Percentiles rank a stretch among this genome's conserved stretches.
phyloP scores from a whole-genome alignment of 176 grass and related monocot genomes.

The Metroxylon sagu region DNA sequence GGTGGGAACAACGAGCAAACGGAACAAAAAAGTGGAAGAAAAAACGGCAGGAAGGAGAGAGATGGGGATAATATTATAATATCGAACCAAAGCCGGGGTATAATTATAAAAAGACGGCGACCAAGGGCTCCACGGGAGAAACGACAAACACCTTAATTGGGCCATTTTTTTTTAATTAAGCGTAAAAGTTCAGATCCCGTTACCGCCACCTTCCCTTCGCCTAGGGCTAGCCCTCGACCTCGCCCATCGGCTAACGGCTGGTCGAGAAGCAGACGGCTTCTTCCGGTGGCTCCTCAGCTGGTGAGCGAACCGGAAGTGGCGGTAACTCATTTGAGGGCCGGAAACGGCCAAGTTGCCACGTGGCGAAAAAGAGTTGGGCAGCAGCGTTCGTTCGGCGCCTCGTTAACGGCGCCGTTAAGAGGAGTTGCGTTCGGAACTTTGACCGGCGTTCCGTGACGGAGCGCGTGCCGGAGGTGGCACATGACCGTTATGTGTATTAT shows the following conservation, averaged over 20 bases:
- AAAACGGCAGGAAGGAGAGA: slow-evolving; percentile 36
- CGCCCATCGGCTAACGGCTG: too few relatives aligned
- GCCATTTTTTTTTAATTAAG: too few relatives aligned
- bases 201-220: too few relatives aligned
- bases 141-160: too few relatives aligned
- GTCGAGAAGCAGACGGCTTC: too few relatives aligned
- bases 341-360: not conserved
- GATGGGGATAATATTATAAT: slow-evolving; percentile 16
- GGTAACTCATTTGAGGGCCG: not conserved
- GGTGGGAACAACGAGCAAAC: slow-evolving; percentile 11
- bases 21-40: slow-evolving; percentile 33
- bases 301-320: slow-evolving; percentile 23
- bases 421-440: not conserved
- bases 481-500: not conserved
- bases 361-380: not conserved
- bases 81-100: too few relatives aligned
- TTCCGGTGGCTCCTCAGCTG: too few relatives aligned
- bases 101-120: too few relatives aligned
- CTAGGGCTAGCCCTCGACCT: too few relatives aligned
- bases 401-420: slow-evolving; percentile 19
- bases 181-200: too few relatives aligned
- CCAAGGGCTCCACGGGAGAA: too few relatives aligned
- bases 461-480: slow-evolving; percentile 23
- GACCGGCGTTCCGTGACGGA: not conserved
- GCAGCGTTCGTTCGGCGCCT: not conserved